These are phyloP conservation scores for Lachancea lanzarotensis DNA, from an alignment of 805 yeast genomes.

Conservation along the genomic window DNA sequence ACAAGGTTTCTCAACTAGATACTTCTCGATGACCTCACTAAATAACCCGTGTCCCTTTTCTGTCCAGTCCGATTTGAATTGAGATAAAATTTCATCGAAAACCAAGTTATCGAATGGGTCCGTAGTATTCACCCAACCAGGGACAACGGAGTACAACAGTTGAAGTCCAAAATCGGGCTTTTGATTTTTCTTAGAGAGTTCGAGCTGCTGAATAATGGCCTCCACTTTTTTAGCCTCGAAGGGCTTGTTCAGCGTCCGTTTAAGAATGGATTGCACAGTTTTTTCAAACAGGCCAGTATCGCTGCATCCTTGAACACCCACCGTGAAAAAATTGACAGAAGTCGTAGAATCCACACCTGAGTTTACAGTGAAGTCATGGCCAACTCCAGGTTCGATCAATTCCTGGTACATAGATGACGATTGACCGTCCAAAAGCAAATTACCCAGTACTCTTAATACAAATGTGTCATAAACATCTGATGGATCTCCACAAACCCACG, in stretches of 20 bases:
- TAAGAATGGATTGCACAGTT: slow-evolving; percentile 43
- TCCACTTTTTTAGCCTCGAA: slow-evolving; percentile 60
- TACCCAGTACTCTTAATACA: slow-evolving; percentile 61
- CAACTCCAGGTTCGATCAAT: slow-evolving; percentile 79
- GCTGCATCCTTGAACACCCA: slow-evolving; percentile 77
- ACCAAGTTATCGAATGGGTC: slow-evolving; percentile 67
- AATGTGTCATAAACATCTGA: slow-evolving; percentile 62
- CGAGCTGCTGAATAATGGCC: slow-evolving; percentile 84
- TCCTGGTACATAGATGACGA: slow-evolving; percentile 83
- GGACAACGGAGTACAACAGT: slow-evolving; percentile 63
- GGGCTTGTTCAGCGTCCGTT: slow-evolving; percentile 37
- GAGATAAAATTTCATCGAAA: slow-evolving; percentile 51
- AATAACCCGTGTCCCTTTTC: slow-evolving; percentile 51
- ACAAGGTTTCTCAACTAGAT: slow-evolving; percentile 47
- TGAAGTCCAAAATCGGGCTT: slow-evolving; percentile 86
- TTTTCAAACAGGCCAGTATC: slow-evolving; percentile 42
- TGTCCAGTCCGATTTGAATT: slow-evolving; percentile 57
- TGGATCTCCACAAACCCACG: slow-evolving; percentile 84
- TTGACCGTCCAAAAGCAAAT: slow-evolving; percentile 81
- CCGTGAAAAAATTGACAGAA: slow-evolving; percentile 65
- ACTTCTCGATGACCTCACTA: slow-evolving; percentile 47
- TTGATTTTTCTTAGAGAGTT: slow-evolving; percentile 74
- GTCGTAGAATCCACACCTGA: slow-evolving; percentile 83
- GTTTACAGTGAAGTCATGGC: slow-evolving; percentile 80
- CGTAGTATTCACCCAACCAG: slow-evolving; percentile 78